Base-by-base conservation (phyloP, 2,329 filamentous ascomycete genomes). In the Epichloe sp. region DNA sequence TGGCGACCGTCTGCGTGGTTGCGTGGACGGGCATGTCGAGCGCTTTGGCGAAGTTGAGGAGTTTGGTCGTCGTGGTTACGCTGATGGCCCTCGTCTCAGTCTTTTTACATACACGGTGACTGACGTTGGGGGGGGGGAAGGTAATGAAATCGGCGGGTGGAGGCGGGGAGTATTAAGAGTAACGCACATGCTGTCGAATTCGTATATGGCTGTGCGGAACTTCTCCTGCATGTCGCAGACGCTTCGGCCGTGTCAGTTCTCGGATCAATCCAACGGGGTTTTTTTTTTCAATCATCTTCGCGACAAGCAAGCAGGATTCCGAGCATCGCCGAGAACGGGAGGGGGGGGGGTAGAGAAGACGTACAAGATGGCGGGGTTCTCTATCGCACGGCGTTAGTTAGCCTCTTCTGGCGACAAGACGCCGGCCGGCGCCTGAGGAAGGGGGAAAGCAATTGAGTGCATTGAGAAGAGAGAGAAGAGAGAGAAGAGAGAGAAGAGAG, bases 151-250 rank as follows among this genome's bases (percentile, higher is more conserved):
- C 21, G 21, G 21, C 1, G 21, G 21, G 21, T 23, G 21, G 21
- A 23, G 21, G 21, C 19, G 19, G 19, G 19, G 3, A 21, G 19
- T 21, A 21, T 21, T 21, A 21, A 21, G 19, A 21, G 3, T 31
- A 2, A 31, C 72, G 53, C 73, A 87, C 82, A 96, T 78, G 65
- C 86, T 88, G 56, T 87, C 79, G 63, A 90, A 96, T 63, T 94
- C 83, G 70, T 84, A 79, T 60, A 97, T 95, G 51, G 83, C 84
- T 8, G 75, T 73, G 54, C 88, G 80, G 70, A 97, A 97, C 67
- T 89, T 94, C 59, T 96, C 91, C 71, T 97, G 91, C 56, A 97
- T 76, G 63, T 97, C 91, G 71, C 91, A 97, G 64, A 97, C 80
- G 62, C 90, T 96, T 51, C 23, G 17, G 6, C 3, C 41, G 8